phyloP scores from a whole-genome alignment of 257 asterid species.

The Fraxinus pennsylvanica region DNA sequence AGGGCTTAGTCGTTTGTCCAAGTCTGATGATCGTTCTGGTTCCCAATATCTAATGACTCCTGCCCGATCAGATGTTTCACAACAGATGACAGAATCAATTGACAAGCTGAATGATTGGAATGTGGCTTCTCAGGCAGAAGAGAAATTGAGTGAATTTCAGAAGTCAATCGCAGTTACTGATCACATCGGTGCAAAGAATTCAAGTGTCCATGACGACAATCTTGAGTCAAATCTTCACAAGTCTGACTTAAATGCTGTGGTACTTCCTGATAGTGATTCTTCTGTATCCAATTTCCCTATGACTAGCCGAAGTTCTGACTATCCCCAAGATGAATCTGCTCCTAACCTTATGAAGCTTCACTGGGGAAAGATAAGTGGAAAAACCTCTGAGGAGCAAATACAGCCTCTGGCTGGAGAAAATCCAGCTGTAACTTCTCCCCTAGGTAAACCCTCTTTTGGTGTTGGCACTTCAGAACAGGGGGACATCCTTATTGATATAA shows the following conservation, averaged over 20 bases:
- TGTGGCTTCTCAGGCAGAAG: conserved; percentile 39
- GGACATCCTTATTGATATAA: conserved; percentile 75
- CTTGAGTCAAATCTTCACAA: conserved; percentile 41
- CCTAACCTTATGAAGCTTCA: conserved; percentile 34
- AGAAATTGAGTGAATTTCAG: conserved; percentile 32
- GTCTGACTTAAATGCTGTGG: conserved; percentile 38
- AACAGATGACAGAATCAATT: conserved; percentile 49
- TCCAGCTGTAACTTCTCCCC: conserved; percentile 37
- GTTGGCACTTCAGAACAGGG: conserved; percentile 48
- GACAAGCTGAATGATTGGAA: conserved; percentile 45
- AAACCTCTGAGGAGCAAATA: conserved; percentile 37
- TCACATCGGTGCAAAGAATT: conserved; percentile 33
- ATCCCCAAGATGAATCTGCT: conserved; percentile 38
- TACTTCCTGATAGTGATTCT: conserved; percentile 38
- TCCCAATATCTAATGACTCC: conserved; percentile 58
- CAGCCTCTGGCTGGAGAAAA: conserved; percentile 35
- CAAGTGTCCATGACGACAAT: conserved; percentile 31
- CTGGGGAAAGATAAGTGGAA: conserved; percentile 38
- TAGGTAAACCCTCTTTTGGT: conserved; percentile 39
- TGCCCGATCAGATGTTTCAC: conserved; percentile 58
- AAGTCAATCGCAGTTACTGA: conserved; percentile 32
- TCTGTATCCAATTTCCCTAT: conserved; percentile 33
- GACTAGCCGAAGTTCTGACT: conserved; percentile 34
- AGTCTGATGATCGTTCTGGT: conserved; percentile 69
- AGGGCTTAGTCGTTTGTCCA: conserved; percentile 66